These are phyloP conservation scores for Chloranthus sessilifolius DNA, from an alignment of 164 flowering plant species.

Conservation along the genomic window DNA sequence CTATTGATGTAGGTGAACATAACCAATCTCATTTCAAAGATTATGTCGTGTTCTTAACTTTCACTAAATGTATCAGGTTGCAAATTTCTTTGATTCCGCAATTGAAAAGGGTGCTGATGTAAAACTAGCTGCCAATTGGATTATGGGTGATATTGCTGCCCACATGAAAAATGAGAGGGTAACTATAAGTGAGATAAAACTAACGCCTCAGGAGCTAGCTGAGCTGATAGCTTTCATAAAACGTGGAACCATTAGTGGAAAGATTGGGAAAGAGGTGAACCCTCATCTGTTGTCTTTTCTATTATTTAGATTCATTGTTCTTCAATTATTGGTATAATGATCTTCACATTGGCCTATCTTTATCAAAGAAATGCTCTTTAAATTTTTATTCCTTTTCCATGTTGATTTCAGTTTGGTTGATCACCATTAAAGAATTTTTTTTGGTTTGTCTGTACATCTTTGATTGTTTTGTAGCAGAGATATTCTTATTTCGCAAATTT, in stretches of 20 bases:
- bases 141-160: slow-evolving; percentile 95
- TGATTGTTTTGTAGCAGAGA: no score
- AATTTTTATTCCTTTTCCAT: no score
- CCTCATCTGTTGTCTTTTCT: background rate
- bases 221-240: slow-evolving; percentile 80
- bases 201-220: slow-evolving; percentile 65
- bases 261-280: slow-evolving; percentile 88
- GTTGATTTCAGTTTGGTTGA: no score
- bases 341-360: slow-evolving; percentile 1
- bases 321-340: slow-evolving; percentile 1
- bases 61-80: slow-evolving; percentile 47
- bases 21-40: background rate
- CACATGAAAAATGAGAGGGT: slow-evolving; percentile 77
- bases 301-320: background rate
- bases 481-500: no score
- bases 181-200: slow-evolving; percentile 70
- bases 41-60: slow-evolving; percentile 2
- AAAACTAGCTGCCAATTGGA: slow-evolving; percentile 92
- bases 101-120: slow-evolving; percentile 75
- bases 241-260: slow-evolving; percentile 82
- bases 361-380: no score
- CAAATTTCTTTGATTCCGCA: slow-evolving; percentile 71
- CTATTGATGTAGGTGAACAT: no score
- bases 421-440: no score
- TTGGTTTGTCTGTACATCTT: no score